Evolutionary conservation across 768 basidiomycete genomes (phyloP), one percentile per base, ranked within the genome.

Genomic region (Pilatotrama ljubarskyi): DNA sequence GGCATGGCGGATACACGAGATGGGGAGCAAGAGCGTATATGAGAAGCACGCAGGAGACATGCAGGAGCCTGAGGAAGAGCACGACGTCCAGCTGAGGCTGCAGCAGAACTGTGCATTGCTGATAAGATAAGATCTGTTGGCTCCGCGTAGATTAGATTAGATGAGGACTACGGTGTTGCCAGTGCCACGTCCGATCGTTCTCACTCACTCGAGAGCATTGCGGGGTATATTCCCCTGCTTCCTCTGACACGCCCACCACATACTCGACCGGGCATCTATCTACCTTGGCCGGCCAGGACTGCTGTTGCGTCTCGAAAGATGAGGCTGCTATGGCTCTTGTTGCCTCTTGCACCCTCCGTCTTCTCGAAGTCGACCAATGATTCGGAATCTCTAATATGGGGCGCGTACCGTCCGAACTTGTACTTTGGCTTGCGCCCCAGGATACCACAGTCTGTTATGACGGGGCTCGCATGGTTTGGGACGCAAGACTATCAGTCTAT

Each of bases 391-490:
- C 69, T 90, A 26, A 71, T 91, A 72, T 95, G 92, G 92, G 93
- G 93, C 1, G 78, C 90, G 0, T 97, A 94, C 74, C 79, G 95
- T 41, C 93, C 95, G 0, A 92, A 93, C 68, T 81, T 97, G n/a
- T 98, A 98, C 76, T 96, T 97, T 74, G 95, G 95, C 18, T 78
- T 97, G 44, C 78, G 92, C 49, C 92, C 95, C 13, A 82, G 88
- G 43, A 75, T 93, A 63, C 93, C 95, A 0, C 85, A 91, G 66
- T 93, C 91, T n/a, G 80, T 98, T 25, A 83, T 95, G 86, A 93
- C 91, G 2, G 95, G 95, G 13, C 82, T 98, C 35, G 84, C 96
- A 74, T 98, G 95, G 95, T 94, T 92, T 71, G 92, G 95, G 29
- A 87, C 91, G 8, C 86, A 92, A 38, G 83, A 96, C 74, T 97